Conservation (phyloP, 1,139 yeast genomes). For the Scheffersomyces titani region DNA sequence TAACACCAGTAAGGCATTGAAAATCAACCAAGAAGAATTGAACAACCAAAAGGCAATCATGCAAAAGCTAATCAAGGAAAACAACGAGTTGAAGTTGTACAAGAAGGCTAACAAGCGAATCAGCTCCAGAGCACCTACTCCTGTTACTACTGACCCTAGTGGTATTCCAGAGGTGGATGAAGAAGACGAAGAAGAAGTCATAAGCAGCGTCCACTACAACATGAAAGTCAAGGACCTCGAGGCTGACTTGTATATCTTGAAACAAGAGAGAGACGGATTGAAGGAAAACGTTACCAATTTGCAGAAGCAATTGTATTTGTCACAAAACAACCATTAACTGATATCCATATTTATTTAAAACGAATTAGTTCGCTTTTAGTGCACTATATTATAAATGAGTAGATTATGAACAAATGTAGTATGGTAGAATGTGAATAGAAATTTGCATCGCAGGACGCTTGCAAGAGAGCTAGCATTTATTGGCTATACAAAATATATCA, state of each 20-base stretch:
- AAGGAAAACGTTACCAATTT: slow-evolving; percentile 61
- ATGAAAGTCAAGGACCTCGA: slow-evolving; percentile 80
- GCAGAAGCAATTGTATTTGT: slow-evolving; percentile 56
- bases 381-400: background rate
- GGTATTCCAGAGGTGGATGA: slow-evolving; percentile 14
- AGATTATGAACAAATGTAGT: background rate
- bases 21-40: slow-evolving; percentile 71
- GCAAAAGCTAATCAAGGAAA: slow-evolving; percentile 59
- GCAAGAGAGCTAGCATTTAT: too few relatives aligned
- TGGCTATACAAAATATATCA: too few relatives aligned
- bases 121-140: slow-evolving; percentile 28
- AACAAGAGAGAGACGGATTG: slow-evolving; percentile 81
- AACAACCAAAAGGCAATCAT: slow-evolving; percentile 58
- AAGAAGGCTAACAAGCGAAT: slow-evolving; percentile 43
- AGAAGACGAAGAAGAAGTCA: slow-evolving; percentile 50
- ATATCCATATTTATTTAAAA: slow-evolving; percentile 4
- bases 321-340: slow-evolving; percentile 10
- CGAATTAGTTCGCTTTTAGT: slow-evolving; percentile 11
- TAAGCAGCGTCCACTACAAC: slow-evolving; percentile 67
- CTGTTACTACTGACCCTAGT: slow-evolving; percentile 15
- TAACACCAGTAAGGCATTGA: slow-evolving; percentile 75
- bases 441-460: background rate
- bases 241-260: slow-evolving; percentile 78
- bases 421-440: too few relatives aligned
- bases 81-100: slow-evolving; percentile 66